Conservation (phyloP, 306 rosid species). For the Quercus dentata region DNA sequence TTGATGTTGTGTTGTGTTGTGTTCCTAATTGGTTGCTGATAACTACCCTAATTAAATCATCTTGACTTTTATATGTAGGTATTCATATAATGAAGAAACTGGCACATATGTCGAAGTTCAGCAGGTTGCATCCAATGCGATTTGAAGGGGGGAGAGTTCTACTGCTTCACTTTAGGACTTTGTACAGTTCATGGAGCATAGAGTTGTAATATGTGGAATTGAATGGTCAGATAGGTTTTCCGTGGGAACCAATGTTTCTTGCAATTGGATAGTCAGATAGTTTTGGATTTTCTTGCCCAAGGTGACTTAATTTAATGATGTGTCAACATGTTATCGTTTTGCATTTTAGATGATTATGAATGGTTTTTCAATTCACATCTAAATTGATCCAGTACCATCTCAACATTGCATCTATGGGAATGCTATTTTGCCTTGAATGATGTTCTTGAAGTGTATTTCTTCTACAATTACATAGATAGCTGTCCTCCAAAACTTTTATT, state of each 20-base stretch:
- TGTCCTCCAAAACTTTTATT: too few relatives aligned
- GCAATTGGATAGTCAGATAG: neutral
- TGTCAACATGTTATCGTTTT: neutral
- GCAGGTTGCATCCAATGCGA: slow-evolving; percentile 34
- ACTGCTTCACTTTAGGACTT: neutral
- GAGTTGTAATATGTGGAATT: neutral
- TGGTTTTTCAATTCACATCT: neutral
- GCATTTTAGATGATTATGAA: neutral
- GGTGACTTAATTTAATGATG: neutral
- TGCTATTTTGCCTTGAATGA: neutral
- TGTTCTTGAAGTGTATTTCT: neutral
- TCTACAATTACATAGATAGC: neutral
- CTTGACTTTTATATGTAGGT: slow-evolving; percentile 21
- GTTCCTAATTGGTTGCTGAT: neutral
- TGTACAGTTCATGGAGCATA: slow-evolving; percentile 5
- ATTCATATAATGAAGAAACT: slow-evolving; percentile 54
- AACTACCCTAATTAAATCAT: neutral
- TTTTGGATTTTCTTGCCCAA: neutral
- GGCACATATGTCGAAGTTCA: slow-evolving; percentile 53
- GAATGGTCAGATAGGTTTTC: neutral
- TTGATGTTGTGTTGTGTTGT: neutral
- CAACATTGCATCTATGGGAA: neutral
- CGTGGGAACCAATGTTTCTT: neutral
- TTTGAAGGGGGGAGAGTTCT: slow-evolving; percentile 19
- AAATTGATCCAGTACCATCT: neutral